Evolutionary conservation across 164 flowering plant genomes (phyloP), one percentile per base, ranked within the genome.

Genomic region (Nymphaea colorata): DNA sequence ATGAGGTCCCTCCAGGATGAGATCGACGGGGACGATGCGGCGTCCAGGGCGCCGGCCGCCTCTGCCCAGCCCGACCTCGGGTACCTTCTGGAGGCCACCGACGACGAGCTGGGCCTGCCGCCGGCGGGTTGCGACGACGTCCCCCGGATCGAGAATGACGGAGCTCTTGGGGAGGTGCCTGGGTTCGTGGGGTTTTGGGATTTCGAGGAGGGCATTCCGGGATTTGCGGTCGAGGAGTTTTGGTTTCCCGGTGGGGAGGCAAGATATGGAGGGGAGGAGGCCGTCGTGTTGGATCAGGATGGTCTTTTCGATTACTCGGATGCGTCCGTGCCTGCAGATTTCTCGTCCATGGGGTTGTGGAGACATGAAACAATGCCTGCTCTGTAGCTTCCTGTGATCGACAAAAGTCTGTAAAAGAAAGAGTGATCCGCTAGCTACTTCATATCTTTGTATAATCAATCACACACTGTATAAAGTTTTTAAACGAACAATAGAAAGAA

Each of bases 101-200:
- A 87, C 62, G 89, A 87, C 64, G 96, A 89, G 72, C 85, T 89
- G 12, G 96, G 96, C 2, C 79, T 89, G 18, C 96, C 93, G n/a
- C 93, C 96, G 6, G 66, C 67, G 2, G 7, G 41, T 17, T 4
- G 16, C n/a, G 64, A 61, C 6, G 64, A 61, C 36, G 36, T 0
- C 12, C 0, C 41, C n/a, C 16, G 11, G 12, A 61, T 0, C 14
- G 0, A 61, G 25, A 12, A 17, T 61, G 12, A 61, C 5, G 41
- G 7, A 6, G 64, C 18, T 61, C 25, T 17, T 10, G 41, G 3
- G 0, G 42, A 6, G 17, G 64, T 17, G 64, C 10, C 41, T 2
- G 64, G n/a, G 11, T 17, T 61, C 10, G 41, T 17, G 11, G 36
- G 64, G 64, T 17, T 61, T 61, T 17, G 64, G 64, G 64, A 41